These are phyloP conservation scores for Penicillium angulare DNA, from an alignment of 495 filamentous ascomycete genomes.

Conservation along the genomic window DNA sequence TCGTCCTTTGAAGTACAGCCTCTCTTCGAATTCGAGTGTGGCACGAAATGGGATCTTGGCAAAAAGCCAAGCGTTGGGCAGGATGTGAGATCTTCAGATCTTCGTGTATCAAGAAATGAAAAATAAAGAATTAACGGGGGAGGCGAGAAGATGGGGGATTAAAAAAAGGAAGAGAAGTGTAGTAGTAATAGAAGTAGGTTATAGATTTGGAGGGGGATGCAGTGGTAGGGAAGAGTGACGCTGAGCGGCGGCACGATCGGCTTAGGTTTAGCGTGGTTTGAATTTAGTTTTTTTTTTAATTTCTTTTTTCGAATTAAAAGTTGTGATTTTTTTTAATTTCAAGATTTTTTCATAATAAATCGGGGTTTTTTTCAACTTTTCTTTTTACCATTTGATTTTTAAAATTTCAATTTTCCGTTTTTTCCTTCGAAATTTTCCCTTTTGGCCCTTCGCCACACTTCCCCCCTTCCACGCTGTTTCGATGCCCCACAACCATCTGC, in stretches of 20 bases:
- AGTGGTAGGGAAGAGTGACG: slow-evolving; percentile 16
- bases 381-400: neutral
- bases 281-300: slow-evolving; percentile 9
- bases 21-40: neutral
- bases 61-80: neutral
- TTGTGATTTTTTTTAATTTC: slow-evolving; percentile 4
- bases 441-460: slow-evolving; percentile 2
- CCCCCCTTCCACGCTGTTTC: slow-evolving; percentile 3
- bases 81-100: slow-evolving; percentile 11
- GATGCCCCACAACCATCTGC: neutral
- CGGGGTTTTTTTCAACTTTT: slow-evolving; percentile 3
- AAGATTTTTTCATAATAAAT: neutral
- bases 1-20: neutral
- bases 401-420: neutral
- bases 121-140: slow-evolving; percentile 14
- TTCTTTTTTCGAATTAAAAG: slow-evolving; percentile 1
- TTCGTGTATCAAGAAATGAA: slow-evolving; percentile 20
- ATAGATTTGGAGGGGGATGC: slow-evolving; percentile 10
- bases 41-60: slow-evolving; percentile 5
- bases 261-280: slow-evolving; percentile 23
- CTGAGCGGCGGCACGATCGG: slow-evolving; percentile 25
- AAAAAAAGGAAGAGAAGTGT: slow-evolving; percentile 14
- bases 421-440: neutral
- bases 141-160: slow-evolving; percentile 6
- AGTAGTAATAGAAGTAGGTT: slow-evolving; percentile 8